Evolutionary conservation across 139 green algal genomes (phyloP), one percentile per base, ranked within the genome.

Genomic region (Chlorella sp.): DNA sequence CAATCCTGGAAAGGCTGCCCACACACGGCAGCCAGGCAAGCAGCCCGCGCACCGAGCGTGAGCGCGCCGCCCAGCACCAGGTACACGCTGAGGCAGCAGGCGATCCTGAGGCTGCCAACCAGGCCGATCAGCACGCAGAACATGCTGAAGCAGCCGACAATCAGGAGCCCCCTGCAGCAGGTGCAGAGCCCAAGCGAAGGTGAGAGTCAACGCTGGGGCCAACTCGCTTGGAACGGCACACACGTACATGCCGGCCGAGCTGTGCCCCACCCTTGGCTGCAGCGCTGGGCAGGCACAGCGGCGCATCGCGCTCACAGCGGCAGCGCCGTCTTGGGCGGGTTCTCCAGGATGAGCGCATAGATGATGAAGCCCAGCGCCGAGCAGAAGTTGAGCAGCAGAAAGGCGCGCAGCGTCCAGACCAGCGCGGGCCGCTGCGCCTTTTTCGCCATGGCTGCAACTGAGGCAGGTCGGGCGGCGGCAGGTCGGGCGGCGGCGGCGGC

Each of bases 321-420:
- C 32, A 91, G 41, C 48, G 88, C 64, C 30, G 86, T 76, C 40
- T 84, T 86, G 36, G 88, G 88, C 60, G 88, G 88, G 69, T 81
- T 88, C 43, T 90, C 46, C n/a, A 91, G 41, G 34, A 91, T 79
- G 16, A 87, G 51, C 11, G 79, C 85, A 41, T 81, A 91, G 28
- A 90, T 80, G 51, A 91, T 90, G 69, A 91, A 91, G 6, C 82
- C 86, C 28, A 88, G 32, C 32, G 85, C 81, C 0, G 75, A 73
- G 38, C 73, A 30, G 54, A 83, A 32, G 43, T 86, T 81, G 19
- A 91, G 46, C 22, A 46, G 28, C 44, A 83, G 17, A n/a, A 90
- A 82, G 58, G 78, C 36, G 44, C 88, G 68, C 75, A 88, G 51
- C 3, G 72, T 17, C 74, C 82, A 90, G 1, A 80, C 73, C 40